Percentiles rank a stretch among this genome's conserved stretches.
These are phyloP conservation scores for Ciborinia camelliae DNA, from an alignment of 2,329 filamentous ascomycete genomes.

Conservation along the genomic window DNA sequence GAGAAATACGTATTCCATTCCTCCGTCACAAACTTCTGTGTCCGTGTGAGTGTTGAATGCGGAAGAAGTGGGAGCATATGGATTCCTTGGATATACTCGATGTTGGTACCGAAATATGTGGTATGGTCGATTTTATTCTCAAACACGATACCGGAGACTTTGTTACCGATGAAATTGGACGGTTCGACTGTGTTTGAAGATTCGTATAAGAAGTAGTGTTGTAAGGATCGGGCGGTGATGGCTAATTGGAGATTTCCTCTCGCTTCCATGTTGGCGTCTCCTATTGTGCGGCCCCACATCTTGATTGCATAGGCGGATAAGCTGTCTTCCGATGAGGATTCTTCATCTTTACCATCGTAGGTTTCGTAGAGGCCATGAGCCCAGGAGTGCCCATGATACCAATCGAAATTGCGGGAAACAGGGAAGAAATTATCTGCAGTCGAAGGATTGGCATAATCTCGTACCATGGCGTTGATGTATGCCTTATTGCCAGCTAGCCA, in stretches of 20 bases:
- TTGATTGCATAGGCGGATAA: constrained; percentile 81
- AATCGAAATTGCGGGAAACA: constrained; percentile 75
- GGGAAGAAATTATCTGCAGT: constrained; percentile 71
- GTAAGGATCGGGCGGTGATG: constrained; percentile 69
- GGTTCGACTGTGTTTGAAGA: constrained; percentile 70
- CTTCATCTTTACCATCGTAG: constrained; percentile 75
- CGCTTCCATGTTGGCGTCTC: constrained; percentile 73
- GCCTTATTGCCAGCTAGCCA: constrained; percentile 73
- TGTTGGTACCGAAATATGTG: constrained; percentile 77
- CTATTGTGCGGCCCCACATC: constrained; percentile 82
- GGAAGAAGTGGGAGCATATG: constrained; percentile 34
- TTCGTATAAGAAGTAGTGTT: constrained; percentile 79
- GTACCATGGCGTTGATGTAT: constrained; percentile 79
- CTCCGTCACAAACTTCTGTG: constrained; percentile 66
- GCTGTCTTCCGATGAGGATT: constrained; percentile 85
- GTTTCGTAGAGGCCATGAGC: constrained; percentile 73
- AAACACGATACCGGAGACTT: constrained; percentile 69
- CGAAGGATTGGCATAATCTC: constrained; percentile 78
- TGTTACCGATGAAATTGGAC: constrained; percentile 74
- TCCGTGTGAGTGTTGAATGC: constrained; percentile 63
- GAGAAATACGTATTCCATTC: constrained; percentile 83
- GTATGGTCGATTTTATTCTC: constrained; percentile 95
- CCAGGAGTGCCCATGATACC: constrained; percentile 94
- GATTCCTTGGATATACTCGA: constrained; percentile 64
- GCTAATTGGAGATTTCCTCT: constrained; percentile 80